Evolutionary conservation across 1,284 basidiomycete genomes (phyloP), one percentile per base, ranked within the genome.

Genomic region (Cryptococcus sp.): DNA sequence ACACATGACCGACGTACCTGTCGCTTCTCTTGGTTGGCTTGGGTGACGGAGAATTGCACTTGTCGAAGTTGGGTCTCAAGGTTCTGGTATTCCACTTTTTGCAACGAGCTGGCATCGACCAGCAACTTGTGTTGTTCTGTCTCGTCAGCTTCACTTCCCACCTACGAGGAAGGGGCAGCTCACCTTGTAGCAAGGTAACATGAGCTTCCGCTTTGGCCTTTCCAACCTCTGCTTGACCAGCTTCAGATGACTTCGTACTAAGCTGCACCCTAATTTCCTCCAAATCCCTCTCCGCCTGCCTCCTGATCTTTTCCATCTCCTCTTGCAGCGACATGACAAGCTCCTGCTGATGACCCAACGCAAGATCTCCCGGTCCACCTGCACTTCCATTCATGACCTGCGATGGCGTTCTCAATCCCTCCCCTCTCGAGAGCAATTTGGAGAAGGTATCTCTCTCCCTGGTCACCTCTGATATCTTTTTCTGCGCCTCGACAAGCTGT

Each of bases 391-490:
- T 36, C 6, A n/a, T 7, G 7, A 35, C 28, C n/a, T 21, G 32
- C 12, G 11, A 14, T 23, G 45, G 51, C 21, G 46, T 49, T 11
- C 43, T 18, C 19, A 71, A 54, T 0, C 63, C 72, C 31, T 71
- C 69, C 18, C 64, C 68, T 43, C 62, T 60, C 9, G 67, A 61
- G 19, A 92, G 76, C 77, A 95, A 81, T 26, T 79, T 79, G 59
- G 83, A 84, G 63, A 95, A 79, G 46, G 90, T 80, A 63, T 97
- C 95, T 3, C 90, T 78, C 69, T 97, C 94, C 68, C 87, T 85
- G 61, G 83, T 80, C 53, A 86, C 85, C 21, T 87, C 84, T 58
- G 85, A 84, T 42, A 87, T 81, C 49, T 84, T 80, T 35, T 76
- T 76, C 38, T 90, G 84, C 62, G 82, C 54, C 72, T 78, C 62